Evolutionary conservation across 352 stramenopile species (phyloP), one percentile per base, ranked within the genome.

Genomic region (Phytophthora gonapodyides): DNA sequence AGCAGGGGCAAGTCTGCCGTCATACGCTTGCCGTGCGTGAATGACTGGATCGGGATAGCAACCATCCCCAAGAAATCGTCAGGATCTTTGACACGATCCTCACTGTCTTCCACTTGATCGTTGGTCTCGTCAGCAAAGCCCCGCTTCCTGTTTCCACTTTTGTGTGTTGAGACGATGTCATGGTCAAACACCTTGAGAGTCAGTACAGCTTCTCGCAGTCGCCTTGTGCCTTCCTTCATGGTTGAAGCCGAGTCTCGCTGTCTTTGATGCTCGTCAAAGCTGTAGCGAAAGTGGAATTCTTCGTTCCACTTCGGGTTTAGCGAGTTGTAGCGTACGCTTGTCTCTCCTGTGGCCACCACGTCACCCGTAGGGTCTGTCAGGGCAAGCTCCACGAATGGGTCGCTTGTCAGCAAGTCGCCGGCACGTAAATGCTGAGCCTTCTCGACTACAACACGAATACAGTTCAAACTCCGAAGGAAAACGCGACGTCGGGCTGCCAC

Each of bases 221-320:
- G 19, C 33, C 7, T 3, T 21, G 16, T 16, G 13, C 41, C 35
- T 15, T 38, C 33, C 27, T 27, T 11, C 9, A 40, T 33, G 2
- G n/a, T 17, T 42, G 31, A 37, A 38, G 37, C 47, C 30, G 48
- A 21, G 13, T 11, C 17, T 52, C 45, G 37, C 5, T 55, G 31
- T 16, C 50, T 15, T 16, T 69, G 43, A n/a, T 86, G 63, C 10
- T 57, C 61, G n/a, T 35, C 41, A 21, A 71, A 84, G n/a, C 58
- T 67, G 40, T 86, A 90, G 8, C 67, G 68, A 11, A 93, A 71
- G 24, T 62, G 53, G 44, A 93, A 93, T 59, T 89, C 79, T 42
- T 93, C 84, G 58, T 90, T 82, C 84, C 84, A 93, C 33, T 73
- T 78, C 1, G 84, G 84, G 10, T 86, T 84, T 9, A 75, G 64